Conservation (phyloP, 345 rosid genomes). For the Iberis pinnata region DNA sequence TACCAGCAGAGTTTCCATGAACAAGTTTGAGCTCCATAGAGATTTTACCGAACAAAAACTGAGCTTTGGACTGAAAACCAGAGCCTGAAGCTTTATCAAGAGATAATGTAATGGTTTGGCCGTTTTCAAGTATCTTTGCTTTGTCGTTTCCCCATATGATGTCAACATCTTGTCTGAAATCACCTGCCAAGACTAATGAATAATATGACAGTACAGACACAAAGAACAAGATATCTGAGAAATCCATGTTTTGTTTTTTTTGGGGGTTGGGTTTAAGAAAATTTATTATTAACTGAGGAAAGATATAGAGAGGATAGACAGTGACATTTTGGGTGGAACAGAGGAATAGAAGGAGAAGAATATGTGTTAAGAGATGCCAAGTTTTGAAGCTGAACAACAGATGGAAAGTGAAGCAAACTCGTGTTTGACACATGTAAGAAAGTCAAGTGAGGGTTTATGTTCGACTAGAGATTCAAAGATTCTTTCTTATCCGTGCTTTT, state of each 20-base stretch:
- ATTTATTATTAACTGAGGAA: too few relatives aligned
- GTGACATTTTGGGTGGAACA: conserved; percentile 13
- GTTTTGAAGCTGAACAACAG: conserved; percentile 7
- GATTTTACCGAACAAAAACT: conserved; percentile 46
- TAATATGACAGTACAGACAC: conserved; percentile 9
- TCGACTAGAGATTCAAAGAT: conserved; percentile 13
- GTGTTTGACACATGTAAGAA: conserved; percentile 16
- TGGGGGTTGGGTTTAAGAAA: not conserved
- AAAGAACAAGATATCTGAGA: conserved; percentile 14
- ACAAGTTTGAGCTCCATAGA: conserved; percentile 56
- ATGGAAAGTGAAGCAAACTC: conserved; percentile 11
- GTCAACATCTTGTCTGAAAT: conserved; percentile 37
- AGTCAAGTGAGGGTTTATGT: not conserved
- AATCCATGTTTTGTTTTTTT: conserved; percentile 13
- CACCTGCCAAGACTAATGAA: conserved; percentile 23
- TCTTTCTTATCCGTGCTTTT: conserved; percentile 10
- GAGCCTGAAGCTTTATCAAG: conserved; percentile 53
- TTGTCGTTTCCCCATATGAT: conserved; percentile 59
- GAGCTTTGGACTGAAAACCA: conserved; percentile 50
- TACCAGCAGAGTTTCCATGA: not conserved
- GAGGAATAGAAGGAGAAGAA: conserved; percentile 22
- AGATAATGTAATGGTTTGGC: conserved; percentile 51
- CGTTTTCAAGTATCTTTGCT: conserved; percentile 44
- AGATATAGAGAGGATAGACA: conserved; percentile 1
- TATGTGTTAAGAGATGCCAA: conserved; percentile 17